Evolutionary conservation across 345 rosid species (phyloP), one percentile per base, ranked within the genome.

Genomic region (Bruguiera parviflora): DNA sequence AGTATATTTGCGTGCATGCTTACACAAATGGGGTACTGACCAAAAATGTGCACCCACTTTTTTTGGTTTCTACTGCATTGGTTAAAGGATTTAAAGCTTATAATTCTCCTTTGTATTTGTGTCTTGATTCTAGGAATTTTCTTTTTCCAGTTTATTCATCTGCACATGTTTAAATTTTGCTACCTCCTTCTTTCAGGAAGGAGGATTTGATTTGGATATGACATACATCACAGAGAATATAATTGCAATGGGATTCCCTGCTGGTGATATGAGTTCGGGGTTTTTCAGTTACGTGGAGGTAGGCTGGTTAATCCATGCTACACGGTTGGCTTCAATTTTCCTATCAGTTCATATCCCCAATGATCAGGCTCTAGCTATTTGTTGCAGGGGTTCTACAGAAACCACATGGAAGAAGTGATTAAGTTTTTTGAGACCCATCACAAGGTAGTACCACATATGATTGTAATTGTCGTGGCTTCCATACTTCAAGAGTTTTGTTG

Each of bases 191-290:
- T 20, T 81, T 52, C 71, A 90, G 96, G 96, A 91, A 76, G 96
- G 94, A 78, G 96, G 89, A 58, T 91, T 91, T 73, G 96, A 91
- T 81, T 79, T 91, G 84, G 96, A 88, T 79, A 76, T 88, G 83
- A 88, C 94, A 18, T 91, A 88, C 65, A 88, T 88, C 75, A 91
- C 92, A 8, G 96, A 91, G 84, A 91, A 91, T 69, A 82, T 91
- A 28, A 88, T 88, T 77, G 96, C 96, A 29, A 91, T 91, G 96
- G 96, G 96, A n/a, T 91, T 91, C 74, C 96, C 96, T 81, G 96
- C 96, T 78, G 96, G 96, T 74, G 94, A 88, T 77, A 81, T 87
- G 95, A 91, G 96, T 73, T 91, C 96, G 71, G 96, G 96, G 27
- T 83, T 91, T 81, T 91, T 91, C 51, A 90, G 96, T 53, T 91